Evolutionary conservation across 495 filamentous ascomycete species (phyloP).

Genomic region (Pyrenopolyporus hunteri): DNA sequence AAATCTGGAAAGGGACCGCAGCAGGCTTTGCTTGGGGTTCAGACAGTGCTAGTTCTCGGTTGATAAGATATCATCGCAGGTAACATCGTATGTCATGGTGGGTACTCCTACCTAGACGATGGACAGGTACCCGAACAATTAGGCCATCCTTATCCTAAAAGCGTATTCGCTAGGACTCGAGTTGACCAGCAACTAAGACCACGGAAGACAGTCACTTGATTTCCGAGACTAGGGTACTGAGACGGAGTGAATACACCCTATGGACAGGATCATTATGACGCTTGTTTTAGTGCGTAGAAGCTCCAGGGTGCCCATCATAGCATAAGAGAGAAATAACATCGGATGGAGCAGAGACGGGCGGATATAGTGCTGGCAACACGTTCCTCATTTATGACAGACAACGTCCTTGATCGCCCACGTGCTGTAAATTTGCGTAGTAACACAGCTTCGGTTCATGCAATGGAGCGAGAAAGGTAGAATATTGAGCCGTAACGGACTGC

Average conservation of each 20-base stretch:
- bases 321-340: slow-evolving; percentile 8
- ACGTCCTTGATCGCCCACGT: slow-evolving; percentile 25
- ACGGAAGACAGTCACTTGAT: slow-evolving; percentile 15
- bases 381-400: slow-evolving; percentile 5
- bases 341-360: not conserved
- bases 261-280: slow-evolving; percentile 4
- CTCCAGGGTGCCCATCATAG: slow-evolving; percentile 5
- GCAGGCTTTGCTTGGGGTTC: not conserved
- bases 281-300: slow-evolving; percentile 7
- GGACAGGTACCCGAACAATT: not conserved
- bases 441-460: slow-evolving; percentile 22
- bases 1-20: not conserved
- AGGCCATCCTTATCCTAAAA: not conserved
- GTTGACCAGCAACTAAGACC: slow-evolving; percentile 1
- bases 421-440: slow-evolving; percentile 18
- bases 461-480: slow-evolving; percentile 3
- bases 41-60: not conserved
- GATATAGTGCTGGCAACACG: slow-evolving; percentile 14
- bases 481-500: slow-evolving; percentile 1
- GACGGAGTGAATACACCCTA: slow-evolving; percentile 22
- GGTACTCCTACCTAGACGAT: not conserved
- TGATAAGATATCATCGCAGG: not conserved
- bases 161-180: not conserved
- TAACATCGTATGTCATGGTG: not conserved
- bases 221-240: slow-evolving; percentile 21